Conservation (phyloP, 2,329 filamentous ascomycete genomes). For the Dothistroma septosporum region DNA sequence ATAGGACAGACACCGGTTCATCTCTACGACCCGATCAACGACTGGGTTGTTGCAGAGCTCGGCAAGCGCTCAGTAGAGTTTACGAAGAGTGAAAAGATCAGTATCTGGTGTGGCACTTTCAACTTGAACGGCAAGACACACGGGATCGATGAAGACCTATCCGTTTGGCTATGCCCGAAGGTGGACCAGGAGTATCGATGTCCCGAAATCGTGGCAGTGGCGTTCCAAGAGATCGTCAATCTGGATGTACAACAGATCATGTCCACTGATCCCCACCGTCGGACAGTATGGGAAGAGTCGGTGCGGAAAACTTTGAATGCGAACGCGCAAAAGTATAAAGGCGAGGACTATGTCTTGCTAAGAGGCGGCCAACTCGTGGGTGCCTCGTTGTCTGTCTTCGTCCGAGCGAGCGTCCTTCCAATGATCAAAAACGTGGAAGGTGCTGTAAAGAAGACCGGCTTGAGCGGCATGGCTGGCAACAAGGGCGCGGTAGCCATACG, state of each 20-base stretch:
- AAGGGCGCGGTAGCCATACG: conserved; percentile 96
- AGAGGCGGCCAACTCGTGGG: conserved; percentile 92
- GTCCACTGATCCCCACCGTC: conserved; percentile 87
- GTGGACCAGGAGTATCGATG: conserved; percentile 54
- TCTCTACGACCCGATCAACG: conserved; percentile 90
- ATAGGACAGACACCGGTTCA: conserved; percentile 80
- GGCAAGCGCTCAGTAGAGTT: conserved; percentile 64
- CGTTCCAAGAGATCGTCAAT: conserved; percentile 98
- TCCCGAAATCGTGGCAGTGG: conserved; percentile 83
- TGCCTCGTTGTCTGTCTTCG: conserved; percentile 86
- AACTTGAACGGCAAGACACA: conserved; percentile 87
- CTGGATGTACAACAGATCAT: conserved; percentile 97
- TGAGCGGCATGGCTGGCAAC: conserved; percentile 96
- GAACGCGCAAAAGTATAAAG: conserved; percentile 60
- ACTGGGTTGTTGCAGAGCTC: conserved; percentile 77
- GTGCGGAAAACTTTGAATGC: conserved; percentile 74
- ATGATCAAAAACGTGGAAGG: conserved; percentile 97
- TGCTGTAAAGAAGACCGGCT: conserved; percentile 86
- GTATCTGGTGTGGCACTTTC: conserved; percentile 83
- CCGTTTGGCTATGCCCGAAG: conserved; percentile 76
- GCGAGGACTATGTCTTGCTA: conserved; percentile 80
- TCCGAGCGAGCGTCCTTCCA: conserved; percentile 69
- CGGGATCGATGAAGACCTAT: conserved; percentile 74
- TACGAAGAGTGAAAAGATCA: conserved; percentile 68
- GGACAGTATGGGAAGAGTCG: conserved; percentile 79